Percentiles rank a stretch among this genome's conserved stretches.
phyloP scores from a whole-genome alignment of 768 basidiomycete species.

The Phylloporus rhodoxanthus region DNA sequence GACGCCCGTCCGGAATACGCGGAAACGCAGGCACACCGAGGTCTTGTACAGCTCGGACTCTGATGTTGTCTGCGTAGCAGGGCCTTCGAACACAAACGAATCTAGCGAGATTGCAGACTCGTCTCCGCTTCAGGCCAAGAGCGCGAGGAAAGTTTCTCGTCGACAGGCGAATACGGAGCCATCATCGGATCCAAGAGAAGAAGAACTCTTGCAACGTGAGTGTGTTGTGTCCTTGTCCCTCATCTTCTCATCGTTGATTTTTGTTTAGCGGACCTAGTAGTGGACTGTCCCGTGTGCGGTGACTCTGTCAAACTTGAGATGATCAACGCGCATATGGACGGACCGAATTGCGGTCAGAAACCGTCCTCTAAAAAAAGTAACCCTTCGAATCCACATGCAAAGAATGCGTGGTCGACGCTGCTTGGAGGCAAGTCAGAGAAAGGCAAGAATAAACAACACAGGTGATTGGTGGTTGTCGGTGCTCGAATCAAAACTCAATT shows the following conservation, averaged over 20 bases:
- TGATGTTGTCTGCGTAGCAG: conserved; percentile 27
- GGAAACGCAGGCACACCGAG: conserved; percentile 34
- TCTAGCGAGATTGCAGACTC: conserved; percentile 23
- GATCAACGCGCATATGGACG: conserved; percentile 66
- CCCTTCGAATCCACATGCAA: conserved; percentile 22
- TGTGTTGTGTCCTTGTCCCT: background rate
- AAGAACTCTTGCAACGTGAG: conserved; percentile 22
- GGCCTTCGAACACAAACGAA: conserved; percentile 22
- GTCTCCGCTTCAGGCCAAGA: conserved; percentile 19
- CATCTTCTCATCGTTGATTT: background rate
- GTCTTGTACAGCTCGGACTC: conserved; percentile 20
- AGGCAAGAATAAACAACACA: conserved; percentile 38
- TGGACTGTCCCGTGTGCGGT: conserved; percentile 61
- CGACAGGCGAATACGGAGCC: conserved; percentile 17
- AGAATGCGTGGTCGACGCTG: conserved; percentile 42
- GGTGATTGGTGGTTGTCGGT: conserved; percentile 5
- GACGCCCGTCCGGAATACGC: conserved; percentile 18
- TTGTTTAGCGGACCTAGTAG: conserved; percentile 31
- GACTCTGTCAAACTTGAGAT: conserved; percentile 37
- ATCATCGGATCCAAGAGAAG: conserved; percentile 31
- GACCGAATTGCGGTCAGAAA: conserved; percentile 39
- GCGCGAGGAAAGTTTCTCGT: conserved; percentile 15
- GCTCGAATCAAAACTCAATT: conserved; percentile 7
- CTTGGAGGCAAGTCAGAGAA: conserved; percentile 30
- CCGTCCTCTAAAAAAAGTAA: conserved; percentile 14